Evolutionary conservation across 2,329 filamentous ascomycete species (phyloP).

Genomic region (Fusarium setosum): DNA sequence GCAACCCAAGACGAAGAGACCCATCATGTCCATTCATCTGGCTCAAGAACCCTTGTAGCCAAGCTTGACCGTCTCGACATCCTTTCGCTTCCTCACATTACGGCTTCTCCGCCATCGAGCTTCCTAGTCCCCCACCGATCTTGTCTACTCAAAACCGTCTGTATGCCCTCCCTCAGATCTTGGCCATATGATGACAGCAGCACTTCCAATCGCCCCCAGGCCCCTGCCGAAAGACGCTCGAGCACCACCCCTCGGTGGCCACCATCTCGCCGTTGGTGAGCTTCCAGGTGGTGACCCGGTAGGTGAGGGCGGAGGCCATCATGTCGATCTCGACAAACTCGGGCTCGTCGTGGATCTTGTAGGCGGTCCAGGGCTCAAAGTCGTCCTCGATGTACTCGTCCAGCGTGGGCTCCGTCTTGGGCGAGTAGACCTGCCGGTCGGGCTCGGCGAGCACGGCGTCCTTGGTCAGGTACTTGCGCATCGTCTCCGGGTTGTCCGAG

Average conservation of each 20-base stretch:
- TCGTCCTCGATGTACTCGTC: constrained; percentile 47
- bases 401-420: constrained; percentile 46
- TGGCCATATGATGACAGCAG: constrained; percentile 49
- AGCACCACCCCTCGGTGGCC: constrained; percentile 49
- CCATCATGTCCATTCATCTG: neutral
- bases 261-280: constrained; percentile 44
- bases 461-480: constrained; percentile 49
- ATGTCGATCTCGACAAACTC: constrained; percentile 53
- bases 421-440: constrained; percentile 45
- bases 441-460: constrained; percentile 48
- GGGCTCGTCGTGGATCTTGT: constrained; percentile 49
- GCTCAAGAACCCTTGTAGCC: neutral
- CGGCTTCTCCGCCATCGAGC: neutral
- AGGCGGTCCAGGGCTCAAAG: constrained; percentile 50
- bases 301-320: constrained; percentile 48
- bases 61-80: neutral
- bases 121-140: neutral
- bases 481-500: constrained; percentile 46
- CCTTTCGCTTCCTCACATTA: neutral
- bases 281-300: constrained; percentile 48
- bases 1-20: neutral
- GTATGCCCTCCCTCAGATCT: constrained; percentile 24
- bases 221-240: constrained; percentile 48
- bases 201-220: constrained; percentile 50
- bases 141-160: neutral